phyloP scores from a whole-genome alignment of 2,329 filamentous ascomycete genomes.

The Colletotrichum brevisporum region DNA sequence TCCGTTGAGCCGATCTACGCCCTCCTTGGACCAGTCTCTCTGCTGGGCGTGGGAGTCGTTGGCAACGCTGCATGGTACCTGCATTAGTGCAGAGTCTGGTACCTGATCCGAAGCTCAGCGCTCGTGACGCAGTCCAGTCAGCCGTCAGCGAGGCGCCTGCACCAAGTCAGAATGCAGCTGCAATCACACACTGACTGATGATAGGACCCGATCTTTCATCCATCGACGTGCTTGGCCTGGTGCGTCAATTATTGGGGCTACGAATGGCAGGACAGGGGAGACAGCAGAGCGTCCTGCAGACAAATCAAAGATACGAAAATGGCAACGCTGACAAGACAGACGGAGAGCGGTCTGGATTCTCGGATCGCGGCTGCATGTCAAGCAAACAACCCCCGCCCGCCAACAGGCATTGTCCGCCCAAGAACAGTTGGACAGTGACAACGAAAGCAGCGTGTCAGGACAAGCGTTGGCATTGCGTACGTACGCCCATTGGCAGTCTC shows the following conservation, averaged over 20 bases:
- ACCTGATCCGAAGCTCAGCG: constrained; percentile 13
- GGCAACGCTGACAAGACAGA: constrained; percentile 4
- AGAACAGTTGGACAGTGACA: constrained; percentile 13
- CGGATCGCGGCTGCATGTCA: constrained; percentile 31
- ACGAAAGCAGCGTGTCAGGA: constrained; percentile 8
- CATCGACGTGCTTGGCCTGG: constrained; percentile 9
- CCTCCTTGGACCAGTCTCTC: background rate
- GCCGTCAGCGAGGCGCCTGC: constrained; percentile 25
- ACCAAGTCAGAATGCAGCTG: constrained; percentile 23
- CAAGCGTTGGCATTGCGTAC: constrained; percentile 28
- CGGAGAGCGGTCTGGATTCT: constrained; percentile 31
- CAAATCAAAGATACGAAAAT: constrained; percentile 29
- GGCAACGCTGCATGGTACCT: constrained; percentile 29
- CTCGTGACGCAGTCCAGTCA: constrained; percentile 31
- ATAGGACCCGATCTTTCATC: constrained; percentile 3
- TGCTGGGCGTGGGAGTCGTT: constrained; percentile 4
- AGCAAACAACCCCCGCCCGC: constrained; percentile 14
- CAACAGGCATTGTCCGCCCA: constrained; percentile 9
- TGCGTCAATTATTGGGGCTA: constrained; percentile 13
- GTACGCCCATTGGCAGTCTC: constrained; percentile 25
- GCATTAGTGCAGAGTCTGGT: constrained; percentile 32
- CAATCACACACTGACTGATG: constrained; percentile 19
- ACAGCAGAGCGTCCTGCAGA: constrained; percentile 21
- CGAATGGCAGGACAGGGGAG: constrained; percentile 9
- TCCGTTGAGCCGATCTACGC: constrained; percentile 12